phyloP scores from a whole-genome alignment of 1,284 basidiomycete genomes.

The Blastosporella zonata region DNA sequence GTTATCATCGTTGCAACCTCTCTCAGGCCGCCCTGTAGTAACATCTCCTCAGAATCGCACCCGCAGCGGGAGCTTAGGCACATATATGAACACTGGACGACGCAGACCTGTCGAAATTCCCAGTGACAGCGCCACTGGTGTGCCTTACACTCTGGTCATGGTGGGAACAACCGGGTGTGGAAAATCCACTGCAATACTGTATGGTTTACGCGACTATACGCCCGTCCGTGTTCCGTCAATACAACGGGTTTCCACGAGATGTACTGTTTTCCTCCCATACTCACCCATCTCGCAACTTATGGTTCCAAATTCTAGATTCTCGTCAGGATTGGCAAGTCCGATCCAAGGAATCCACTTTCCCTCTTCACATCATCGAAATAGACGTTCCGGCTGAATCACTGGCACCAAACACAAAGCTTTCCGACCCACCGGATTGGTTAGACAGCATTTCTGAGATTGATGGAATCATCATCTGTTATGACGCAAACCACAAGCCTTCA shows the following conservation, averaged over 20 bases:
- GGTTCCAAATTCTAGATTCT: constrained; percentile 36
- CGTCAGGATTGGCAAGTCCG: constrained; percentile 45
- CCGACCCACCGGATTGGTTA: constrained; percentile 30
- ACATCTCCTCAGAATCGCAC: constrained; percentile 36
- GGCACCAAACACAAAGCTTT: constrained; percentile 19
- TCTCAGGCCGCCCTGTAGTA: constrained; percentile 28
- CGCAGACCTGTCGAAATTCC: constrained; percentile 41
- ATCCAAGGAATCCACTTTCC: constrained; percentile 34
- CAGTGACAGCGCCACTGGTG: constrained; percentile 16
- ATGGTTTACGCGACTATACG: constrained; percentile 46
- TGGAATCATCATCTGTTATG: constrained; percentile 74
- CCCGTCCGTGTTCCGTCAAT: constrained; percentile 22
- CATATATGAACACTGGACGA: constrained; percentile 35
- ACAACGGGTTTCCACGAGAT: constrained; percentile 35
- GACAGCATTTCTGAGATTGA: constrained; percentile 57
- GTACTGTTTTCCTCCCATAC: constrained; percentile 32
- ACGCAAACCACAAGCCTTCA: constrained; percentile 57
- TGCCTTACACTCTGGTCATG: constrained; percentile 55
- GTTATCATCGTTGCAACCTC: constrained; percentile 41
- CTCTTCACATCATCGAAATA: constrained; percentile 57
- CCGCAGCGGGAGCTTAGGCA: constrained; percentile 57
- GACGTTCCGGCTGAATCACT: constrained; percentile 34
- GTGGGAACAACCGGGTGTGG: constrained; percentile 69
- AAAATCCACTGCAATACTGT: constrained; percentile 67
- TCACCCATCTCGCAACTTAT: constrained; percentile 1